Evolutionary conservation across 345 rosid genomes (phyloP), one percentile per base, ranked within the genome.

Genomic region (Euphorbia tirucalli): DNA sequence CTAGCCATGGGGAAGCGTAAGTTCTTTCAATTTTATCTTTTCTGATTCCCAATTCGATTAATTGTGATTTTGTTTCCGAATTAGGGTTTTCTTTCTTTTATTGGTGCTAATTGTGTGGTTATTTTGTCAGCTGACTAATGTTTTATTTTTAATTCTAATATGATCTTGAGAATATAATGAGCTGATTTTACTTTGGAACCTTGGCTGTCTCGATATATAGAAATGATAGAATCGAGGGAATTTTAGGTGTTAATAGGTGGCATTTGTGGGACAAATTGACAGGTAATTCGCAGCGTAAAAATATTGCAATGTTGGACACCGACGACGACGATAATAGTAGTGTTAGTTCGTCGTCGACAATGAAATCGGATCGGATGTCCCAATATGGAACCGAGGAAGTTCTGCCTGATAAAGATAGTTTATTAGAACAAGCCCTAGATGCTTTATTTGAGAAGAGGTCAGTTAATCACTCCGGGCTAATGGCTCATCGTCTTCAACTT

Each of bases 371-470:
- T 70, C 70, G 39, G 28, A 59, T 84, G 68, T 83, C 86, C 46
- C 87, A 71, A 66, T 71, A 70, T 5, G 91, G 78, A 50, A 76
- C 64, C 39, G 97, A 89, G 43, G 96, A 87, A 44, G 91, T 83
- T 69, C 85, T 86, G 58, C 22, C 89, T 66, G 85, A 83, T 57
- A 89, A 85, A 76, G 97, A 90, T 81, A 76, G 68, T 75, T 69
- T 87, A 71, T 77, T 95, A 30, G 97, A 90, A 66, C 85, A 88
- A 80, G 90, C 97, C 73, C 82, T 95, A 2, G 99, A 95, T 83
- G 92, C 89, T 75, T 77, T 92, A 52, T 92, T 74, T 46, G 97
- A 89, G 83, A 92, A 89, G 76, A 86, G 97, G 98, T 72, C 28
- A 7, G 63, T 30, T 39, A 27, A 49, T 67, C 9, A 7, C 1